A percentile compares a stretch with the other conserved stretches of the same genome.
Evolutionary conservation across 129 eudicot genomes (phyloP).

Genomic region (Pittosporum tobira): DNA sequence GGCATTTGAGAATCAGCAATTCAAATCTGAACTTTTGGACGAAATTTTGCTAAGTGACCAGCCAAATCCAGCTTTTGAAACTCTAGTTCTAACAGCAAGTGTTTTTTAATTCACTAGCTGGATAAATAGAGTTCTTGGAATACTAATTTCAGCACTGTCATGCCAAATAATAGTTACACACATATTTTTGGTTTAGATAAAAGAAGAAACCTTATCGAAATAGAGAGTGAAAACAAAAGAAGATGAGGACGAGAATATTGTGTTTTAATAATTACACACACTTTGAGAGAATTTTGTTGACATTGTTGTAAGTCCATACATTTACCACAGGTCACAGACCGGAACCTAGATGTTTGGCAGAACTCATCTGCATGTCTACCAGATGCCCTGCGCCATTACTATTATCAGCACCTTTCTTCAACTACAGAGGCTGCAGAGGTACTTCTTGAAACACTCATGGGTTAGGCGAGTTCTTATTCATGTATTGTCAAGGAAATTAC

Average conservation of each 20-base stretch:
- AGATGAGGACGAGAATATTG: neutral
- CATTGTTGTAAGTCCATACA: slow-evolving; percentile 8
- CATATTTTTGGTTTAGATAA: too few species aligned
- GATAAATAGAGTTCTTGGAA: neutral
- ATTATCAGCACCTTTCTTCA: slow-evolving; percentile 87
- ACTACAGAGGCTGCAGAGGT: slow-evolving; percentile 97
- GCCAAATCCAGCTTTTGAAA: neutral
- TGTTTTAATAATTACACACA: neutral
- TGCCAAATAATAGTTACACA: too few species aligned
- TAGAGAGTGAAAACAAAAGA: too few species aligned
- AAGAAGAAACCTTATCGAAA: too few species aligned
- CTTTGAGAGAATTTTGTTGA: neutral
- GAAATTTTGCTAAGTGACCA: too few species aligned
- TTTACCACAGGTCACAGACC: slow-evolving; percentile 70
- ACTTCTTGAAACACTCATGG: slow-evolving; percentile 22
- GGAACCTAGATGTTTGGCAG: slow-evolving; percentile 79
- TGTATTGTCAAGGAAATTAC: neutral
- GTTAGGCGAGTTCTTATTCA: slow-evolving; percentile 15
- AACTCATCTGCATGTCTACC: slow-evolving; percentile 89
- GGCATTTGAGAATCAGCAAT: neutral
- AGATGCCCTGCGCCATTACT: slow-evolving; percentile 95
- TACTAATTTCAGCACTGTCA: neutral
- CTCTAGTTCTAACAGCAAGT: neutral
- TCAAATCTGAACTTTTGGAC: neutral
- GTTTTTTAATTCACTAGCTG: neutral